Conservation (phyloP, 257 asterid genomes). For the Petunia secreta region DNA sequence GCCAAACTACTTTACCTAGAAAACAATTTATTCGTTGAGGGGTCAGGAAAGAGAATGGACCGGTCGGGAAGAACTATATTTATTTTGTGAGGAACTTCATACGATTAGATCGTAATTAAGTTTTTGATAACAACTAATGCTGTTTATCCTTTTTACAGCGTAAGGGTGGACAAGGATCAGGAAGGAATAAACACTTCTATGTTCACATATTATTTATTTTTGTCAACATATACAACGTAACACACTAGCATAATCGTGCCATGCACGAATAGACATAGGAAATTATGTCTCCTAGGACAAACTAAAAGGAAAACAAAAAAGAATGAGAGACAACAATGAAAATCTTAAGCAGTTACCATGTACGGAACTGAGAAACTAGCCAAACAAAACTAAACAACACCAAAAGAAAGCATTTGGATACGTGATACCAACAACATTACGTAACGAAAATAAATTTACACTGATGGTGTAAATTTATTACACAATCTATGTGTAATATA, state of each 20-base stretch:
- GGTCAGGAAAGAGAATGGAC: too few species aligned
- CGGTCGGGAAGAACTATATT: too few species aligned
- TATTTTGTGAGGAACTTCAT: too few species aligned
- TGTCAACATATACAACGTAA: not conserved
- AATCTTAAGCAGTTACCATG: constrained; percentile 2
- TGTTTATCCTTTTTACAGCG: too few species aligned
- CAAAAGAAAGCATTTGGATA: not conserved
- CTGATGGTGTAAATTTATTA: not conserved
- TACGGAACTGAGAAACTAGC: not conserved
- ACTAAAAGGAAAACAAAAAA: not conserved
- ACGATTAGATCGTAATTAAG: too few species aligned
- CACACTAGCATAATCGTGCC: not conserved
- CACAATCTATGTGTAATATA: too few species aligned
- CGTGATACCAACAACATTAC: not conserved
- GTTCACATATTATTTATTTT: not conserved
- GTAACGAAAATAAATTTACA: not conserved
- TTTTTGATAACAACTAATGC: too few species aligned
- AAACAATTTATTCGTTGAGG: too few species aligned
- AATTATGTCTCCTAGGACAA: not conserved
- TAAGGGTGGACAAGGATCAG: too few species aligned
- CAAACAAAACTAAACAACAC: not conserved
- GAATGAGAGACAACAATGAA: not conserved
- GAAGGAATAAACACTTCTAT: not conserved
- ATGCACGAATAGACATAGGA: constrained; percentile 10
- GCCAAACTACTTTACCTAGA: too few species aligned